Conservation (phyloP, 257 asterid species). For the Sherardia arvensis region DNA sequence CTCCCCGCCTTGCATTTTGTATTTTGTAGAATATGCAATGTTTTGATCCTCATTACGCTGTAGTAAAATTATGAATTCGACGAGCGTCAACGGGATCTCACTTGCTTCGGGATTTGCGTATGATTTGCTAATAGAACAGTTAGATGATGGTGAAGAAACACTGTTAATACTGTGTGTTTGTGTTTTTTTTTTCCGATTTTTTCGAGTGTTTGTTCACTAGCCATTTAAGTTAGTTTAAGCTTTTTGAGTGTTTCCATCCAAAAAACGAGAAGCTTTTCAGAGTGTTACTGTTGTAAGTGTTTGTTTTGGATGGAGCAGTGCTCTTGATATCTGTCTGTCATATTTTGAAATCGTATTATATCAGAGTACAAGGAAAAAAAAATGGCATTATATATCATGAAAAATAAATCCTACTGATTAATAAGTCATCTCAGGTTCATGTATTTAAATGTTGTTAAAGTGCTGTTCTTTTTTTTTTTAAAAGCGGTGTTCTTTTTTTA, state of each 20-base stretch:
- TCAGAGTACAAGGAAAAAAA: not conserved
- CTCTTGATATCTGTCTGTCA: not conserved
- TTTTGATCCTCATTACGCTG: conserved; percentile 4
- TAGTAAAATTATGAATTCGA: not conserved
- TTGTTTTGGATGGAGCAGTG: not conserved
- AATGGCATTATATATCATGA: not conserved
- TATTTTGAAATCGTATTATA: too few relatives aligned
- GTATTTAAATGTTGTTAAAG: not conserved
- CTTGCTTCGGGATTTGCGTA: not conserved
- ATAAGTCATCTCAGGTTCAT: not conserved
- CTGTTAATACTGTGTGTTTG: not conserved
- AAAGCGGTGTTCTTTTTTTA: not conserved
- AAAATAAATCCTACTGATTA: not conserved
- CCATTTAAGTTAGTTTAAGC: not conserved
- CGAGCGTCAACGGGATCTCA: conserved; percentile 6
- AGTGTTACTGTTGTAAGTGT: not conserved
- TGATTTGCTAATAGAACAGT: not conserved
- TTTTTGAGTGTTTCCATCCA: not conserved
- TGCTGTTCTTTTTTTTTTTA: not conserved
- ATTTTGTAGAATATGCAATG: not conserved
- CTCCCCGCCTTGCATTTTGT: not conserved
- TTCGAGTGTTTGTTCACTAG: not conserved
- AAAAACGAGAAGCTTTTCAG: too few relatives aligned
- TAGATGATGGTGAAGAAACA: not conserved
- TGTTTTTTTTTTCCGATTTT: too few relatives aligned